Base-by-base conservation (phyloP, 2,329 filamentous ascomycete species). In the Colletotrichum eleusines region DNA sequence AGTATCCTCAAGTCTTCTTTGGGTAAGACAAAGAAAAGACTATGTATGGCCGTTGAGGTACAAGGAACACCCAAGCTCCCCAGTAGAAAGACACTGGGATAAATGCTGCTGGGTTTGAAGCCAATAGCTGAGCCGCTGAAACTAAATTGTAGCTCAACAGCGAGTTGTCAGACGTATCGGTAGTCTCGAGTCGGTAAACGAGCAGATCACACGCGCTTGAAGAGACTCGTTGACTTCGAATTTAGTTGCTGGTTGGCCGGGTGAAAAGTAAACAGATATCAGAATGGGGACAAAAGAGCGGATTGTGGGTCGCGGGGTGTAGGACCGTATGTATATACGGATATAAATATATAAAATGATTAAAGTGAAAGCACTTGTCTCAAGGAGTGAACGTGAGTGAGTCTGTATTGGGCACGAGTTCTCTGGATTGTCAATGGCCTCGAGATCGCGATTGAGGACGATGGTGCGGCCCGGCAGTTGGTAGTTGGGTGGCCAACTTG, bases 401-500 rank as follows among this genome's bases (percentile, higher is more conserved):
- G 28, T 33, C 35, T 18, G 35, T 38, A 23, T 35, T 26, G 26
- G 20, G 14, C n/a, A 28, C 26, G 9, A 26, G 31, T 28, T 53
- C 35, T 33, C 54, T 20, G 35, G 38, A 14, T 42, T 63, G 60
- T 11, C 20, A 63, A 26, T 23, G 23, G 23, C 35, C 64, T 62
- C 42, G 26, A 71, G 61, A 62, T 57, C 31, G 59, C 62, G 46
- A 40, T 67, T 63, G 59, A 33, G 42, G 66, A 53, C 63, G 58
- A 63, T 18, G 69, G 44, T 59, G 59, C 63, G 71, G 65, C 68
- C 51, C 61, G 53, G 62, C 62, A 61, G 67, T 65, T 42, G 68
- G 55, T 61, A 69, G 67, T 69, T 53, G 64, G 63, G 63, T 73
- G 64, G 71, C 59, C 69, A 72, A 60, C 48, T 69, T 28, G 63